phyloP scores from a whole-genome alignment of 106 monocot species.

The Dendrobium nobile region DNA sequence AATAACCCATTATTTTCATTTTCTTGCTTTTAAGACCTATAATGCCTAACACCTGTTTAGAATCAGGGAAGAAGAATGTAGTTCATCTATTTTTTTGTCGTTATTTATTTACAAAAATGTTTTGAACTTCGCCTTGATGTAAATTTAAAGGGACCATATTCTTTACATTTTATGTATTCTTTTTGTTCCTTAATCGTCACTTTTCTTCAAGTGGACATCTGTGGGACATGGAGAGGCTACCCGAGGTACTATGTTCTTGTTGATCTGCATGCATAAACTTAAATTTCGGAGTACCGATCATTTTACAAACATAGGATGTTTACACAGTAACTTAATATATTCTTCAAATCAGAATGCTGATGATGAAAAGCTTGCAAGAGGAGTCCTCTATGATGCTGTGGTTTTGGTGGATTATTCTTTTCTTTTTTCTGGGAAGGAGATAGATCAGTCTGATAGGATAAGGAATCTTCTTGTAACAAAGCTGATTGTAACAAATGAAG shows the following conservation, averaged over 20 bases:
- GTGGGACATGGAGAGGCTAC: background rate
- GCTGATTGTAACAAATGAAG: constrained; percentile 63
- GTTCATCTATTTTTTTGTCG: background rate
- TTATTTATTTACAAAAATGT: background rate
- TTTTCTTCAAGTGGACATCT: background rate
- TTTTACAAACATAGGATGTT: background rate
- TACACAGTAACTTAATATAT: constrained; percentile 3
- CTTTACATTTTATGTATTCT: background rate
- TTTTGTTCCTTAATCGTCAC: background rate
- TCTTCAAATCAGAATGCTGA: constrained; percentile 29
- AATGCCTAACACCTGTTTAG: background rate
- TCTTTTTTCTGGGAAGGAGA: constrained; percentile 29
- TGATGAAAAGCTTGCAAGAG: constrained; percentile 52
- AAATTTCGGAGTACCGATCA: background rate
- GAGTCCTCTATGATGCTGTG: constrained; percentile 72
- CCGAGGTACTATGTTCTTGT: background rate
- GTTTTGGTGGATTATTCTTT: constrained; percentile 80
- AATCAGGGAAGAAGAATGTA: background rate
- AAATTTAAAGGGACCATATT: background rate
- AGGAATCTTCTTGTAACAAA: constrained; percentile 36
- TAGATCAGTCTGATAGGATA: constrained; percentile 32
- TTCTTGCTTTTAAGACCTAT: background rate
- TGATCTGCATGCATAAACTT: background rate
- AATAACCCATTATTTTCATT: background rate
- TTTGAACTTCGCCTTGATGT: background rate